A percentile compares a stretch with the other conserved stretches of the same genome.
phyloP scores from a whole-genome alignment of 139 green algal genomes.

The Pycnococcus provasolii region DNA sequence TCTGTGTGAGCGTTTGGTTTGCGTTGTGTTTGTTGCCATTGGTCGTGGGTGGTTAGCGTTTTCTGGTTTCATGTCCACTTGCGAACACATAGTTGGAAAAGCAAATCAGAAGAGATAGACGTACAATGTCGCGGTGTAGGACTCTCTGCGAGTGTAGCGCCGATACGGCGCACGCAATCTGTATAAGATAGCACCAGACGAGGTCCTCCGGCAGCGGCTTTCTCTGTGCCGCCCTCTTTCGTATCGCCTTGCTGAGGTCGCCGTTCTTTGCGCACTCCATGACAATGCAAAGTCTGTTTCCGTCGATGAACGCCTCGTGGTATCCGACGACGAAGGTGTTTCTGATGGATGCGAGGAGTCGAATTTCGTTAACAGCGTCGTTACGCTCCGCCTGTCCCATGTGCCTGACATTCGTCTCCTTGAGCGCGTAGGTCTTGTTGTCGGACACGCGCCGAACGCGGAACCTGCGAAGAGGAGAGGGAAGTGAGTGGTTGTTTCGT shows the following conservation, averaged over 20 bases:
- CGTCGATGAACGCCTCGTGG: conserved; percentile 63
- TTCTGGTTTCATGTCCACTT: too few relatives aligned
- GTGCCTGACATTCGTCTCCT: conserved; percentile 59
- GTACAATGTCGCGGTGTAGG: conserved; percentile 41
- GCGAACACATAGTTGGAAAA: too few relatives aligned
- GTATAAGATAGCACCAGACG: conserved; percentile 68
- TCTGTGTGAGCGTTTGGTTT: conserved; percentile 32
- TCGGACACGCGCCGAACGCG: conserved; percentile 37
- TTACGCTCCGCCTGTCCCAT: conserved; percentile 48
- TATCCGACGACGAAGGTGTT: conserved; percentile 53
- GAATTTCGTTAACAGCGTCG: conserved; percentile 63
- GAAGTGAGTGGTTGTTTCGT: not conserved
- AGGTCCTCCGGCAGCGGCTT: conserved; percentile 58
- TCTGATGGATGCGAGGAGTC: conserved; percentile 54
- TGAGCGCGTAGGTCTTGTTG: conserved; percentile 55
- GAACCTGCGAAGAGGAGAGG: conserved; percentile 2
- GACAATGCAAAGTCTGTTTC: conserved; percentile 61
- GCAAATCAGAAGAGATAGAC: too few relatives aligned
- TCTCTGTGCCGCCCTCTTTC: conserved; percentile 42
- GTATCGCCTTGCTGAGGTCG: conserved; percentile 49
- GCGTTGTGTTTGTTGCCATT: too few relatives aligned
- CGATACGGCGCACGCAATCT: conserved; percentile 46
- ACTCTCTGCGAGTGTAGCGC: conserved; percentile 58
- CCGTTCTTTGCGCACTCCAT: conserved; percentile 67
- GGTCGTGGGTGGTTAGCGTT: too few relatives aligned